These are phyloP conservation scores for Saitozyma podzolica DNA, from an alignment of 768 basidiomycete genomes.

Conservation along the genomic window DNA sequence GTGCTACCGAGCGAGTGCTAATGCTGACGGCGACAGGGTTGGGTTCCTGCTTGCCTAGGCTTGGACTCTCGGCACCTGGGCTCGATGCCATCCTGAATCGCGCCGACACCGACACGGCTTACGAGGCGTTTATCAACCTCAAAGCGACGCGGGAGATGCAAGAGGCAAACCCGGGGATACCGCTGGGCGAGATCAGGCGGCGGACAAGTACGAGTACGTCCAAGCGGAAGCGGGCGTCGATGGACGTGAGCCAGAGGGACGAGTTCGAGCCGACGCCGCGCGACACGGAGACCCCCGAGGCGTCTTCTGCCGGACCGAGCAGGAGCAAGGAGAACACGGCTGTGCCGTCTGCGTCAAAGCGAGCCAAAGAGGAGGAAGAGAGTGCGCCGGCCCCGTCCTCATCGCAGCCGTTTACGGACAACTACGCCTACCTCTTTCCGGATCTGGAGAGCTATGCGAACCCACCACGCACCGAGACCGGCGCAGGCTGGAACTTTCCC, in stretches of 20 bases:
- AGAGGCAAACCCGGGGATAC: constrained; percentile 36
- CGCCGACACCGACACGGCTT: constrained; percentile 88
- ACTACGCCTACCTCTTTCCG: constrained; percentile 36
- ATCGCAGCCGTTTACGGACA: not conserved
- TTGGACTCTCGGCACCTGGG: constrained; percentile 56
- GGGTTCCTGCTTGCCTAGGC: constrained; percentile 48
- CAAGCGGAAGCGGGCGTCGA: constrained; percentile 26
- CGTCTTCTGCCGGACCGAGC: not conserved
- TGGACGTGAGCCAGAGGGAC: not conserved
- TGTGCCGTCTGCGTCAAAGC: too few relatives aligned
- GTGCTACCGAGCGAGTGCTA: constrained; percentile 4
- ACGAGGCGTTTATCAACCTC: constrained; percentile 79
- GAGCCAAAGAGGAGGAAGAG: not conserved
- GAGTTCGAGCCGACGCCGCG: not conserved
- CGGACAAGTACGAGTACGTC: constrained; percentile 7
- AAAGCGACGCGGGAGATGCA: constrained; percentile 56
- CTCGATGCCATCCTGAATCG: constrained; percentile 80
- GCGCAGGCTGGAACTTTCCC: too few relatives aligned
- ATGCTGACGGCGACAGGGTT: constrained; percentile 29
- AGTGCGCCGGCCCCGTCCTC: not conserved
- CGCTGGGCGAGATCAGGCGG: constrained; percentile 22
- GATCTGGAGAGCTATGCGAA: constrained; percentile 25
- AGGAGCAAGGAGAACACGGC: not conserved
- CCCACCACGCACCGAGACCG: too few relatives aligned
- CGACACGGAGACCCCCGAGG: not conserved